Evolutionary conservation across 1,284 basidiomycete genomes (phyloP).

Genomic region (Caloboletus inedulis): DNA sequence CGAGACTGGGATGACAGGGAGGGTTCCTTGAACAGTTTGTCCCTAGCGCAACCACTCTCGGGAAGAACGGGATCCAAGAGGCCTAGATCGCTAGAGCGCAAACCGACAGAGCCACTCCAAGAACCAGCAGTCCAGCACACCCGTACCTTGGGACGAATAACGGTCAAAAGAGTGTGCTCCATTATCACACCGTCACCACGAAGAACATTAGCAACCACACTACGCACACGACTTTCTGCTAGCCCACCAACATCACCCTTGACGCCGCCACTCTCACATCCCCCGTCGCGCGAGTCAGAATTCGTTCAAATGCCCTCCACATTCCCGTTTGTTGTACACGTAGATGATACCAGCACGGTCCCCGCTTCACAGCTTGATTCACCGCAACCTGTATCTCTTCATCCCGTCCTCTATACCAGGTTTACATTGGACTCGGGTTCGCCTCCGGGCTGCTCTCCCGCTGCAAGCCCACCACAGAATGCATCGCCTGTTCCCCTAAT

Average conservation of each 20-base stretch:
- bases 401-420: slow-evolving; percentile 37
- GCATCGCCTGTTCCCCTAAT: slow-evolving; percentile 9
- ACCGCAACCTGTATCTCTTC: slow-evolving; percentile 31
- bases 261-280: slow-evolving; percentile 24
- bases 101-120: slow-evolving; percentile 49
- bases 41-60: slow-evolving; percentile 8
- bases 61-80: slow-evolving; percentile 24
- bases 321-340: slow-evolving; percentile 50
- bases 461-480: slow-evolving; percentile 4
- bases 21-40: slow-evolving; percentile 10
- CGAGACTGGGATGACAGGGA: slow-evolving; percentile 30
- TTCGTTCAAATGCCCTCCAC: slow-evolving; percentile 48
- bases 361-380: slow-evolving; percentile 41
- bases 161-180: slow-evolving; percentile 18
- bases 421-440: slow-evolving; percentile 34
- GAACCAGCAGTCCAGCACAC: slow-evolving; percentile 17
- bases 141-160: slow-evolving; percentile 21
- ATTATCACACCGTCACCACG: slow-evolving; percentile 9
- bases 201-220: slow-evolving; percentile 2
- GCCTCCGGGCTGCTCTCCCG: slow-evolving; percentile 9
- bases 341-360: slow-evolving; percentile 33
- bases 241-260: slow-evolving; percentile 27
- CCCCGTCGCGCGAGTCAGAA: slow-evolving; percentile 44
- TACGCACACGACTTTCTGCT: slow-evolving; percentile 10
- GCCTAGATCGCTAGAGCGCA: slow-evolving; percentile 39